Percentiles rank a stretch among this genome's conserved stretches.
These are phyloP conservation scores for Microstegium vimineum DNA, from an alignment of 176 grass and related monocot species.

Conservation along the genomic window DNA sequence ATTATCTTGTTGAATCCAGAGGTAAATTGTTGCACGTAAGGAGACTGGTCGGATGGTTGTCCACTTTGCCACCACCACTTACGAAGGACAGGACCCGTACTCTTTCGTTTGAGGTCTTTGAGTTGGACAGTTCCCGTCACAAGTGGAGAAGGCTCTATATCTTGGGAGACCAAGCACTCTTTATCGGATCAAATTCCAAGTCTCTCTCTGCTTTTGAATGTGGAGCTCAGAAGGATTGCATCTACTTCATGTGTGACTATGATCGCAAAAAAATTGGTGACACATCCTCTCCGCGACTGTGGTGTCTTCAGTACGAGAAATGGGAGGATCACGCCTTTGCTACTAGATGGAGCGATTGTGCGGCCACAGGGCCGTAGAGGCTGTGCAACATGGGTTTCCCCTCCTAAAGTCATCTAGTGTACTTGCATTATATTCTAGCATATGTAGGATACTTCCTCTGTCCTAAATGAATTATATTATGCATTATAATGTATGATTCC, in stretches of 20 bases:
- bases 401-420: too few relatives aligned
- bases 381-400: conserved; percentile 19
- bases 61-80: too few relatives aligned
- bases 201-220: background rate
- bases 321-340: background rate
- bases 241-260: conserved; percentile 19
- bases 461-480: too few relatives aligned
- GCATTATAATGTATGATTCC: too few relatives aligned
- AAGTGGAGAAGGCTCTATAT: background rate
- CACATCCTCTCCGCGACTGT: background rate
- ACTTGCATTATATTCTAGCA: too few relatives aligned
- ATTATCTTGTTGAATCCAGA: background rate
- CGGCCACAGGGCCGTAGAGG: background rate
- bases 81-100: background rate
- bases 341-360: background rate
- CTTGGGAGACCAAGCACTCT: background rate
- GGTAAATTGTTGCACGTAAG: background rate
- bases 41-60: background rate
- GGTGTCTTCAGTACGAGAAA: background rate
- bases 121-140: background rate
- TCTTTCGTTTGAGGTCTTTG: background rate
- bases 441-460: too few relatives aligned
- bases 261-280: background rate
- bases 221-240: conserved; percentile 1
- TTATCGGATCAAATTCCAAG: conserved; percentile 1